Evolutionary conservation across 2,329 filamentous ascomycete genomes (phyloP).

Genomic region (Coleophoma crateriformis): DNA sequence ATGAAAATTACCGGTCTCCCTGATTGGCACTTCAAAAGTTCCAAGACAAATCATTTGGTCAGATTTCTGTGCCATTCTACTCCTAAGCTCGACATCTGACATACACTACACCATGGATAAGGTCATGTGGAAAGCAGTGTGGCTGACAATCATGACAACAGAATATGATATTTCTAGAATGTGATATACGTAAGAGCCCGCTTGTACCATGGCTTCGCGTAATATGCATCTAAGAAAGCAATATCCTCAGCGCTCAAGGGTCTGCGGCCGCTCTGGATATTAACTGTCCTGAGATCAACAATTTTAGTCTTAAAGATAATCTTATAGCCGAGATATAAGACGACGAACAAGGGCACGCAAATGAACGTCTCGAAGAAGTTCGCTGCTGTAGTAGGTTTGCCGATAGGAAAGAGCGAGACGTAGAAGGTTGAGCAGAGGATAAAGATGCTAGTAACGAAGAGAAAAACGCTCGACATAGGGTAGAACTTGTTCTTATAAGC

Average conservation of each 20-base stretch:
- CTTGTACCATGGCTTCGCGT: neutral
- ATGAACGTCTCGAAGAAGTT: neutral
- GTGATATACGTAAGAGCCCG: neutral
- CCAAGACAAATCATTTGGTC: no score
- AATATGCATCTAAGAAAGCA: neutral
- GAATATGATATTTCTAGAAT: neutral
- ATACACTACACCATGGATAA: no score
- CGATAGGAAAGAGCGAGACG: neutral
- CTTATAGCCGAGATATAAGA: conserved; percentile 55
- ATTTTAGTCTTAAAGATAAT: neutral
- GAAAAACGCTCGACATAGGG: neutral
- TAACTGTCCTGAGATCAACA: neutral
- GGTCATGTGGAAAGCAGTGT: no score
- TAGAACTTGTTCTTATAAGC: neutral
- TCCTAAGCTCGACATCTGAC: no score
- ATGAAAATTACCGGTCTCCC: no score
- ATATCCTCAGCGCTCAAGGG: neutral
- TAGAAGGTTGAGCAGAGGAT: neutral
- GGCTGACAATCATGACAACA: no score
- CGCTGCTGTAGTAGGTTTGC: neutral
- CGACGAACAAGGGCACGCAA: conserved; percentile 65
- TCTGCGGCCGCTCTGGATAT: neutral
- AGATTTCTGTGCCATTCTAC: no score
- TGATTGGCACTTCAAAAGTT: no score
- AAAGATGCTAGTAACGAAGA: neutral